Evolutionary conservation across 208 protist species (phyloP), one percentile per base, ranked within the genome.

Genomic region (Polymyxa betae): DNA sequence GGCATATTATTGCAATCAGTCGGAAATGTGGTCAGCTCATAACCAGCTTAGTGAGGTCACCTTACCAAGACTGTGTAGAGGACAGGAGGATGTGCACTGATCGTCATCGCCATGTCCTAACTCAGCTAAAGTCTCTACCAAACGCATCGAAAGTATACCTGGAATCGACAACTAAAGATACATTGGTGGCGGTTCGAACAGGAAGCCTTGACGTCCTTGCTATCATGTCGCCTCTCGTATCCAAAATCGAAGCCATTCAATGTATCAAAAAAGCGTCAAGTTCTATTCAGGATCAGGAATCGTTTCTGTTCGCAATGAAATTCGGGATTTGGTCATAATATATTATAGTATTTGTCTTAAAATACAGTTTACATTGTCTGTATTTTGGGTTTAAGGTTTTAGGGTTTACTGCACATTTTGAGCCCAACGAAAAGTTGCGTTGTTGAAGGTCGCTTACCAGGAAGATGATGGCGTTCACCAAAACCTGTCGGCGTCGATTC

Each of bases 1-100:
- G 72, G 72, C 72, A 82, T n/a, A 16, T 35, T 82, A 82, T 82
- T 82, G 72, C 72, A 20, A 43, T 82, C 72, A 82, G 72, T 35
- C 5, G 72, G 72, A 43, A 35, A n/a, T 82, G 72, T 43, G n/a
- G 72, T n/a, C 72, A 82, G 72, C 5, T 82, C 16, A n/a, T 82
- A n/a, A n/a, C n/a, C 16, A 45, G 16, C 5, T 20, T 5, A 20
- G n/a, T 82, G 16, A 5, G 40, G n/a, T 12, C 72, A 45, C 72
- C 72, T 5, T 43, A 38, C 12, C 35, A 12, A n/a, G 72, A 82
- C 35, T 38, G 12, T 35, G 5, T n/a, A 40, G n/a, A 35, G 72
- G 72, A 82, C 40, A 5, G 16, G 16, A 20, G 5, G 35, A 12
- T 40, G 16, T 82, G 72, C 16, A 20, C 10, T 43, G 16, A n/a